Evolutionary conservation across 345 rosid genomes (phyloP).

Genomic region (Turnera subulata): DNA sequence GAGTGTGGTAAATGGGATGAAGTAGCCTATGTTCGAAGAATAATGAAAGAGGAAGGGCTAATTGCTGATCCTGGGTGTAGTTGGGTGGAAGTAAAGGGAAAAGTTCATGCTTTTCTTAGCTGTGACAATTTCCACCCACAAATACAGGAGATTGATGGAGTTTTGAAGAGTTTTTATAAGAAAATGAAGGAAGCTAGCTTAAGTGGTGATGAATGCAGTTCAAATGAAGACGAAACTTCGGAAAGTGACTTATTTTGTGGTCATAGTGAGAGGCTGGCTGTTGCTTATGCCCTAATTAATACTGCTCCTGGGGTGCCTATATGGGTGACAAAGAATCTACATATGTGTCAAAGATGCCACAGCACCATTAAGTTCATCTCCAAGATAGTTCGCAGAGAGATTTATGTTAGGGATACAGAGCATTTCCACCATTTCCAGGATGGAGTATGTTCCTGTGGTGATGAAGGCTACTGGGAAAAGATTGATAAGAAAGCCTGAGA

Average conservation of each 20-base stretch:
- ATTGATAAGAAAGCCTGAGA: not conserved
- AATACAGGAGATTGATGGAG: conserved; percentile 19
- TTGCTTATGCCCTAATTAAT: conserved; percentile 25
- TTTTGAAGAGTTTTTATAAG: conserved; percentile 22
- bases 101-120: conserved; percentile 31
- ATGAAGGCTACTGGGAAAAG: conserved; percentile 34
- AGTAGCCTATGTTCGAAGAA: conserved; percentile 23
- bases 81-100: conserved; percentile 33
- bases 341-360: conserved; percentile 30
- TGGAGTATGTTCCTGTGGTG: conserved; percentile 28
- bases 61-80: conserved; percentile 33
- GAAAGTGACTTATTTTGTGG: conserved; percentile 25
- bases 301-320: conserved; percentile 32
- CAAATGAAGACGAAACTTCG: conserved; percentile 17
- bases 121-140: conserved; percentile 28
- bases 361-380: conserved; percentile 21
- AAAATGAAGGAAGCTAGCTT: conserved; percentile 28
- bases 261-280: conserved; percentile 30
- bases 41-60: conserved; percentile 31
- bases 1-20: conserved; percentile 31
- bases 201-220: conserved; percentile 15
- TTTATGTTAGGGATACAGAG: conserved; percentile 28
- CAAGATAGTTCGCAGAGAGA: conserved; percentile 28
- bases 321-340: conserved; percentile 31
- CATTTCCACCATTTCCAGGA: conserved; percentile 34